Percentiles rank a stretch among this genome's conserved stretches.
Conservation (phyloP, 306 rosid species). For the Inga oerstediana region DNA sequence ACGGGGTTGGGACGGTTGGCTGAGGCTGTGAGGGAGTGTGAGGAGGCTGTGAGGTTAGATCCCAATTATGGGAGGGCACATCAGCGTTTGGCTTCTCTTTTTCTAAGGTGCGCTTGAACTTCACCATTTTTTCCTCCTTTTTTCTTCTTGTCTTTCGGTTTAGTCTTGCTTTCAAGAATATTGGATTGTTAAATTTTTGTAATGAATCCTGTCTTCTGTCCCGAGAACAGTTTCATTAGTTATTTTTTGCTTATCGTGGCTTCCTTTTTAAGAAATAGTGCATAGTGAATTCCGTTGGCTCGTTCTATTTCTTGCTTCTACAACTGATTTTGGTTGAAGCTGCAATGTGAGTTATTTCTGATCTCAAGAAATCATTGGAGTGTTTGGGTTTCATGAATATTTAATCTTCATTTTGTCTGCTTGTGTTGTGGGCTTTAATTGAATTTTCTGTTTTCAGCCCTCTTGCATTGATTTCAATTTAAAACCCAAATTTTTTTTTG, state of each 20-base stretch:
- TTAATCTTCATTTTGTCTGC: neutral
- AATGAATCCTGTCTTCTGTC: neutral
- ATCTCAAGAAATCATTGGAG: neutral
- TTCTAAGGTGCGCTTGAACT: conserved; percentile 50
- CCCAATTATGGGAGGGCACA: conserved; percentile 79
- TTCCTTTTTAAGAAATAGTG: neutral
- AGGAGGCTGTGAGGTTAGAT: conserved; percentile 81
- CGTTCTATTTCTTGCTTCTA: neutral
- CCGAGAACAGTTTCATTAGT: neutral
- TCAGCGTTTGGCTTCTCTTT: conserved; percentile 69
- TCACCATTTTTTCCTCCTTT: neutral
- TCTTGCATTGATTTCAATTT: neutral
- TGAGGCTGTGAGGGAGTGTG: conserved; percentile 74
- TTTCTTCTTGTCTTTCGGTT: neutral
- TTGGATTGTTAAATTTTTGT: neutral
- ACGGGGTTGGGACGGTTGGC: conserved; percentile 61
- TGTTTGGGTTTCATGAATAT: neutral
- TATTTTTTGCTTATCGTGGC: neutral
- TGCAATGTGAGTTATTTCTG: neutral
- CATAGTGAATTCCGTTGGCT: neutral
- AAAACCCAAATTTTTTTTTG: neutral
- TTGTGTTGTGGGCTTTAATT: neutral
- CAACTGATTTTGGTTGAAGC: neutral
- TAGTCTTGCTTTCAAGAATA: neutral
- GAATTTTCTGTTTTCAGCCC: neutral